Percentiles rank a stretch among this genome's conserved stretches.
phyloP scores from a whole-genome alignment of 371 early-diverging fungal genomes.

The Amoeboradix gromovi region DNA sequence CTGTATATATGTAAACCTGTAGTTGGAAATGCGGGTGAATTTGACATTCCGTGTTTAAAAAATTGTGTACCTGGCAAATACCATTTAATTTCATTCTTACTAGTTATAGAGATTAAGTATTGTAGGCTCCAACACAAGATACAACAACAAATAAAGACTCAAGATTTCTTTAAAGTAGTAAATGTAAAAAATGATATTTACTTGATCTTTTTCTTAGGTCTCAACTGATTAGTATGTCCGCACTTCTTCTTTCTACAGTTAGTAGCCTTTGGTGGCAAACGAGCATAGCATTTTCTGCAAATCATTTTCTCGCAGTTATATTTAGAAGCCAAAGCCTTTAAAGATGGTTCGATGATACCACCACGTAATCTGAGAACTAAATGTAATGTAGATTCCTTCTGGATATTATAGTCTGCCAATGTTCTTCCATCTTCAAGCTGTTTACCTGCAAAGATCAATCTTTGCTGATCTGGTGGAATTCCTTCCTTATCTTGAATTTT shows the following conservation, averaged over 20 bases:
- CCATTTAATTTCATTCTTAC: not conserved
- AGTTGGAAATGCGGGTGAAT: too few species aligned
- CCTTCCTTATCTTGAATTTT: constrained; percentile 72
- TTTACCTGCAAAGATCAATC: constrained; percentile 98
- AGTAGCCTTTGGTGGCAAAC: constrained; percentile 94
- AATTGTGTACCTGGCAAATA: not conserved
- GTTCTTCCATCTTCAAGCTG: constrained; percentile 96
- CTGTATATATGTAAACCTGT: not conserved
- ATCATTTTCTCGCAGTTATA: constrained; percentile 98
- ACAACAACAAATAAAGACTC: not conserved
- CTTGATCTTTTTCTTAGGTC: constrained; percentile 17
- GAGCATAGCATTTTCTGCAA: constrained; percentile 98
- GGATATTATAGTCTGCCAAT: constrained; percentile 28
- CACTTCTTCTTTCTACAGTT: constrained; percentile 99
- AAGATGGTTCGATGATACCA: constrained; percentile 81
- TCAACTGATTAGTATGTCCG: constrained; percentile 95
- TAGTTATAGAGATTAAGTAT: not conserved
- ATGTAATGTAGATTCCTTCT: constrained; percentile 94
- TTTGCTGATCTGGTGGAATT: constrained; percentile 99
- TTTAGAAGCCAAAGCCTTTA: constrained; percentile 86
- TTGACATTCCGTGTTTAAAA: not conserved
- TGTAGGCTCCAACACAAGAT: not conserved
- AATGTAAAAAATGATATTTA: not conserved
- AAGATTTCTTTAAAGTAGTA: not conserved
- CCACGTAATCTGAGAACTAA: constrained; percentile 87